Conservation (phyloP, 371 early-diverging fungal species). For the Rhizopus microsporus region DNA sequence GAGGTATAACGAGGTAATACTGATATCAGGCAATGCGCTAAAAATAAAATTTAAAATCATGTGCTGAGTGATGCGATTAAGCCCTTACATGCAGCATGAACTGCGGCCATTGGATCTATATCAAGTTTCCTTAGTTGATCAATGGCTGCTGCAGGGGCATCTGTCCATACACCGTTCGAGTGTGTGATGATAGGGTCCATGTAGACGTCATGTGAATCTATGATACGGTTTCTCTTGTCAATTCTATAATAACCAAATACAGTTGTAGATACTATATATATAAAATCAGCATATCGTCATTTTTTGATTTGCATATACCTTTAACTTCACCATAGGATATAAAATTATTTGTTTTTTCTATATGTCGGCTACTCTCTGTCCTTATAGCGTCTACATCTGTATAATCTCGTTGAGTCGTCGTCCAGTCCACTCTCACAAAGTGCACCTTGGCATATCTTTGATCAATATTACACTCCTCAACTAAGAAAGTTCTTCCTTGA, state of each 20-base stretch:
- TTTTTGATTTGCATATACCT: conserved; percentile 21
- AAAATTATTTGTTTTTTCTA: conserved; percentile 14
- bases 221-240: conserved; percentile 41
- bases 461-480: conserved; percentile 58
- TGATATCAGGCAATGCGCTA: conserved; percentile 45
- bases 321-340: conserved; percentile 38
- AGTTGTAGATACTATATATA: conserved; percentile 42
- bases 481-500: conserved; percentile 57
- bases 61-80: not conserved
- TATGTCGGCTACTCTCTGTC: conserved; percentile 22
- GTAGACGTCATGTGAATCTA: conserved; percentile 47
- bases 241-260: conserved; percentile 63
- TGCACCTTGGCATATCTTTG: conserved; percentile 50
- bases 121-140: conserved; percentile 17
- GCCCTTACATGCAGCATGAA: conserved; percentile 45
- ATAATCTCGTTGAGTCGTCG: conserved; percentile 54
- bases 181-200: conserved; percentile 51
- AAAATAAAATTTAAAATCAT: not conserved
- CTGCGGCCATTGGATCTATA: conserved; percentile 47
- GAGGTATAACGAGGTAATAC: conserved; percentile 33
- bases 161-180: conserved; percentile 46
- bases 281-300: not conserved
- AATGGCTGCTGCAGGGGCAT: conserved; percentile 33
- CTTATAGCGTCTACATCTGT: conserved; percentile 51
- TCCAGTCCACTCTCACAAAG: conserved; percentile 51